Evolutionary conservation across 371 early-diverging fungal genomes (phyloP), one percentile per base, ranked within the genome.

Genomic region (Polyrhizophydium stewartii): DNA sequence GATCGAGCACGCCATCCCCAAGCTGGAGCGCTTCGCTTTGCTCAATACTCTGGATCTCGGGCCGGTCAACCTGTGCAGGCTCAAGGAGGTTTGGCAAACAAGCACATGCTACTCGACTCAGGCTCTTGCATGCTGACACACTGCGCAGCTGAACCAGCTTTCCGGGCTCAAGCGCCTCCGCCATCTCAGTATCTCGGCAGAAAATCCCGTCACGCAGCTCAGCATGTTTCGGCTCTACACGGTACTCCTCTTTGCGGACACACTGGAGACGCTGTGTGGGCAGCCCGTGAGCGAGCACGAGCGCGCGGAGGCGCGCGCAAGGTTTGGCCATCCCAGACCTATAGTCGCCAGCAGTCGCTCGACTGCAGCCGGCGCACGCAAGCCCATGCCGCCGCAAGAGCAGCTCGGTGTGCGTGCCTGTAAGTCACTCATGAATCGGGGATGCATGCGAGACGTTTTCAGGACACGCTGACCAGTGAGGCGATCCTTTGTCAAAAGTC

Each of bases 81-180:
- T 75, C 2, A 65, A 65, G 35, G 59, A 71, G 50, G 75, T 74
- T 31, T 22, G 1, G 3, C 28, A 21, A 7, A 16, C 19, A 51
- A 2, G 28, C 5, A 51, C 33, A 27, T 49, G 30, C n/a, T n/a
- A n/a, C n/a, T n/a, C n/a, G n/a, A n/a, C n/a, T n/a, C n/a, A n/a
- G n/a, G 52, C 16, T 10, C 33, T 51, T 33, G 33, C 27, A 51
- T 33, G 25, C 28, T 51, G 27, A 31, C 19, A 2, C 27, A 31
- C 31, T 57, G 61, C 28, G 63, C 33, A 60, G 49, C 38, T 67
- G 16, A 9, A 41, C 19, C 41, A 38, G 22, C 58, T 63, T 30
- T 33, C 28, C 13, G 32, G 37, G 27, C 6, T 67, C 22, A 43
- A 55, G 19, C 33, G 43, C 13, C 35, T 67, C 30, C 57, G 40